phyloP scores from a whole-genome alignment of 257 asterid genomes.

The Solanum chilense region DNA sequence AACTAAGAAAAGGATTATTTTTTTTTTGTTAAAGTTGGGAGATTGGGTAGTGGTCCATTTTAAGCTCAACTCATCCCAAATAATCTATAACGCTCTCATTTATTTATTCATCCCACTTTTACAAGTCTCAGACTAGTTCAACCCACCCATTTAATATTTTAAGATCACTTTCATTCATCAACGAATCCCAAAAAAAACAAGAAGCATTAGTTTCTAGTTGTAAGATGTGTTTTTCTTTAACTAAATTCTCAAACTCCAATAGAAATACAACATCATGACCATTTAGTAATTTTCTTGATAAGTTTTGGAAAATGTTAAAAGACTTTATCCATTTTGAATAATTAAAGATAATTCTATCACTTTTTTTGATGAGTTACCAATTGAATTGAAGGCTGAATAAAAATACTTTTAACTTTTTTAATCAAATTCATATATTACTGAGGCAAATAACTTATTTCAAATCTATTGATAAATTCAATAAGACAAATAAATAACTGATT shows the following conservation, averaged over 20 bases:
- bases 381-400: background rate
- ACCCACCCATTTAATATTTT: background rate
- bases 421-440: background rate
- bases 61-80: background rate
- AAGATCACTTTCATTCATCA: background rate
- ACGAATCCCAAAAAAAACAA: too few species aligned
- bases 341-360: background rate
- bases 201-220: background rate
- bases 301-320: background rate
- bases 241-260: background rate
- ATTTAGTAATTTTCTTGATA: background rate
- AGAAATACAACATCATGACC: background rate
- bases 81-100: too few species aligned
- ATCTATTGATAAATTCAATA: background rate
- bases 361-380: background rate
- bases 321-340: background rate
- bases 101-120: too few species aligned
- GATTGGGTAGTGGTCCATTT: background rate
- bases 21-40: background rate
- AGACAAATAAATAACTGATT: background rate
- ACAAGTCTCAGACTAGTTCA: too few species aligned
- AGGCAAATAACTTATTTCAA: background rate
- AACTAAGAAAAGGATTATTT: background rate
- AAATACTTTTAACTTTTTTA: background rate
- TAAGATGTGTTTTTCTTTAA: background rate